Percentiles rank a stretch among this genome's conserved stretches.
Conservation (phyloP, 2,329 filamentous ascomycete species). For the Drechmeria coniospora region DNA sequence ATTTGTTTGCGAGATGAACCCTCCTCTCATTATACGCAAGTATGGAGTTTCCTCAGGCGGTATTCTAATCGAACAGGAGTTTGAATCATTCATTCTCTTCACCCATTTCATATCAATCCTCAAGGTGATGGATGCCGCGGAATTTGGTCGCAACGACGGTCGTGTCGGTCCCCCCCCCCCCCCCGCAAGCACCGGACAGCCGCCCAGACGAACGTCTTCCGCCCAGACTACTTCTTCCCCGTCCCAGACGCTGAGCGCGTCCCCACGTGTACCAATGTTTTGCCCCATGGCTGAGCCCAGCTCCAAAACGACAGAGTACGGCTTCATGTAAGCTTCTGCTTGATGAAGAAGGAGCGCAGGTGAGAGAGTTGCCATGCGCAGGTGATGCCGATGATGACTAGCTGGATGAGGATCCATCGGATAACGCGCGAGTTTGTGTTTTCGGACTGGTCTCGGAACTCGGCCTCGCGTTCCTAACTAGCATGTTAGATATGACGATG, state of each 20-base stretch:
- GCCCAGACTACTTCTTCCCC: too few species aligned
- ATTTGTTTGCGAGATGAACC: constrained; percentile 6
- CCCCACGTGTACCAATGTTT: not conserved
- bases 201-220: too few species aligned
- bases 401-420: constrained; percentile 84
- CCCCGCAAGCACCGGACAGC: too few species aligned
- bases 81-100: constrained; percentile 5
- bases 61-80: constrained; percentile 19
- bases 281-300: constrained; percentile 3
- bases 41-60: constrained; percentile 18
- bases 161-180: too few species aligned
- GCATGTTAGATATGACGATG: not conserved
- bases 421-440: constrained; percentile 81
- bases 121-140: not conserved
- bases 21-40: constrained; percentile 6
- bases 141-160: not conserved
- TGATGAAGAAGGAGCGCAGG: constrained; percentile 95
- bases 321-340: constrained; percentile 84
- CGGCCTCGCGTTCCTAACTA: constrained; percentile 77
- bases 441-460: constrained; percentile 97
- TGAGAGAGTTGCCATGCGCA: constrained; percentile 97
- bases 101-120: not conserved
- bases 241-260: too few species aligned
- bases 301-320: not conserved
- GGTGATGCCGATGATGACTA: constrained; percentile 68